Base-by-base conservation (phyloP, 495 filamentous ascomycete species). In the Trichoderma erinaceum region DNA sequence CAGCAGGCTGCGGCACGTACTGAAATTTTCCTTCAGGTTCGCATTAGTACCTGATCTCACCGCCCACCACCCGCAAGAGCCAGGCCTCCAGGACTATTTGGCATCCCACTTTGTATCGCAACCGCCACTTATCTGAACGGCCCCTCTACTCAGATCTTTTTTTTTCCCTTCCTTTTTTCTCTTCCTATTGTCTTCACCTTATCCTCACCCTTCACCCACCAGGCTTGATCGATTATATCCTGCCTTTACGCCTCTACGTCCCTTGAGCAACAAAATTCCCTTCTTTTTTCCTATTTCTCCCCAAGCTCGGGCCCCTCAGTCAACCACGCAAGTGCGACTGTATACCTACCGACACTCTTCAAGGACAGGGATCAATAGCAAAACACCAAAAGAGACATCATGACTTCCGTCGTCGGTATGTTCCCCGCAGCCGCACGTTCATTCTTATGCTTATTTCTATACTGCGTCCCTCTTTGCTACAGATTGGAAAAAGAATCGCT, bases 381-480 rank as follows among this genome's bases (percentile, higher is more conserved):
- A 56, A 11, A 56, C 10, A 12, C n/a, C 10, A 61, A 32, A 32
- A 61, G 15, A 29, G 56, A 29, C 56, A 61, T 61, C 56, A 61
- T 61, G 56, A 29, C 56, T 61, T 61, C 56, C 23, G 56, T 76
- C 72, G 75, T 76, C 41, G 75, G 75, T 76, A 76, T 21, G 73
- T 72, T 29, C 7, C 32, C 64, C 35, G 48, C 41, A 41, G 15
- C 44, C 41, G 21, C 35, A 12, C 58, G 23, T 61, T 32, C 56
- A 61, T 61, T 61, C 56, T 32, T 21, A 61, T 61, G 56, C 56
- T 61, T 61, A 61, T 61, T 27, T 61, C 56, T 61, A 61, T 61
- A 61, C 56, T 61, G 56, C 56, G 35, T 61, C 21, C 23, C 38
- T 58, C 13, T 41, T 29, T 66, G 63, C 64, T 29, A 46, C 66